phyloP scores from a whole-genome alignment of 2,329 filamentous ascomycete genomes.

The Chaetothyriales sp. region DNA sequence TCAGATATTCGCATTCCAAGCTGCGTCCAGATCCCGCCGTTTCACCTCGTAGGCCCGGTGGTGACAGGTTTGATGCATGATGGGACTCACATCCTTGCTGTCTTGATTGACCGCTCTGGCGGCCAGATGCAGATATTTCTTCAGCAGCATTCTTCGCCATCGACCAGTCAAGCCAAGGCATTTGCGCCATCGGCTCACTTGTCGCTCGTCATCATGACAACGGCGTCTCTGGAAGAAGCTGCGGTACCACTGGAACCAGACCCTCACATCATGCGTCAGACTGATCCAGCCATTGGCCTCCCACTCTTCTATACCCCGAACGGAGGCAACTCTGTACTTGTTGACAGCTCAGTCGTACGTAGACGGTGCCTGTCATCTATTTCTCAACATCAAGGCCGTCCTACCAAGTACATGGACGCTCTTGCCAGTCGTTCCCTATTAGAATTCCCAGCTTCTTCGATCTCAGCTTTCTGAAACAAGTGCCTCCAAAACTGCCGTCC shows the following conservation, averaged over 20 bases:
- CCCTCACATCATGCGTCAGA: conserved; percentile 39
- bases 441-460: conserved; percentile 31
- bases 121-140: conserved; percentile 37
- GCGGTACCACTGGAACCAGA: conserved; percentile 47
- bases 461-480: conserved; percentile 38
- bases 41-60: conserved; percentile 43
- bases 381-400: conserved; percentile 25
- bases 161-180: conserved; percentile 39
- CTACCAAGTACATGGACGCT: conserved; percentile 35
- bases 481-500: conserved; percentile 41
- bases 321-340: conserved; percentile 40
- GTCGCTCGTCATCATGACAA: conserved; percentile 40
- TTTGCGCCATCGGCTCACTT: conserved; percentile 39
- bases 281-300: conserved; percentile 43
- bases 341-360: conserved; percentile 40
- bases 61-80: conserved; percentile 44
- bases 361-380: conserved; percentile 30
- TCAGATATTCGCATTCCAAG: conserved; percentile 24
- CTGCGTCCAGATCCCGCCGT: conserved; percentile 37
- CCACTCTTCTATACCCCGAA: conserved; percentile 43
- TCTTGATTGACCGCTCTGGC: conserved; percentile 37
- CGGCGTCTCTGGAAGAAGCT: conserved; percentile 39
- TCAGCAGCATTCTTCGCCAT: conserved; percentile 39
- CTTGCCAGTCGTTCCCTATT: conserved; percentile 34
- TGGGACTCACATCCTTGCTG: conserved; percentile 36